Base-by-base conservation (phyloP, 257 asterid species). In the Solanum gandarillasii region DNA sequence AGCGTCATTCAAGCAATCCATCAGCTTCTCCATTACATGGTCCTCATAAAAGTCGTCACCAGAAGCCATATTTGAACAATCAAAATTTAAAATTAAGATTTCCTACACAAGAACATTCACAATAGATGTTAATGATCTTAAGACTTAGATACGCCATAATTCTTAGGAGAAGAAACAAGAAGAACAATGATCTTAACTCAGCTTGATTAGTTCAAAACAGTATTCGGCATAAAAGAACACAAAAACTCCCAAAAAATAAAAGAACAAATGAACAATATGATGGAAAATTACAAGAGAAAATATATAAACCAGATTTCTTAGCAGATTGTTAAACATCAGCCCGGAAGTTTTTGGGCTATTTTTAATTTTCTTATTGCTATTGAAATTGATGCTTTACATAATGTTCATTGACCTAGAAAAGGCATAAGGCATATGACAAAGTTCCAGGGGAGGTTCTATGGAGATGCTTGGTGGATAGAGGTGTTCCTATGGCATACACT, bases 1-100 rank as follows among this genome's bases (percentile, higher is more conserved):
- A 83, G 93, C 90, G 62, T 90, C 90, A 46, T 92, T 91, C 46
- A 90, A 78, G 89, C 71, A 71, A 70, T 90, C 91, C 60, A 31
- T 90, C 75, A 93, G 55, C 72, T 88, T 88, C 87, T 89, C 89
- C 29, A 87, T 46, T 72, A 85, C 79, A 36, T 84, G 83, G n/a
- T 87, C 87, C 78, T 73, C 68, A 38, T n/a, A 7, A 29, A 27
- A 87, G 20, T 87, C 32, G 87, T 78, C 62, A 70, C 83, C 88
- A 35, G 75, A 46, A 36, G 73, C 65, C 83, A 60, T 67, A 35
- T 38, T 35, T 6, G 76, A 76, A 76, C 55, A 58, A 52, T 85
- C 85, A 1, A 71, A 74, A 55, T 83, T 31, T 36, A 8, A 39
- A 78, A 87, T 46, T 75, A 84, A 83, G 58, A 87, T 73, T 84